Evolutionary conservation across 2,329 filamentous ascomycete genomes (phyloP).

Genomic region (Sporothrix dimorphospora): DNA sequence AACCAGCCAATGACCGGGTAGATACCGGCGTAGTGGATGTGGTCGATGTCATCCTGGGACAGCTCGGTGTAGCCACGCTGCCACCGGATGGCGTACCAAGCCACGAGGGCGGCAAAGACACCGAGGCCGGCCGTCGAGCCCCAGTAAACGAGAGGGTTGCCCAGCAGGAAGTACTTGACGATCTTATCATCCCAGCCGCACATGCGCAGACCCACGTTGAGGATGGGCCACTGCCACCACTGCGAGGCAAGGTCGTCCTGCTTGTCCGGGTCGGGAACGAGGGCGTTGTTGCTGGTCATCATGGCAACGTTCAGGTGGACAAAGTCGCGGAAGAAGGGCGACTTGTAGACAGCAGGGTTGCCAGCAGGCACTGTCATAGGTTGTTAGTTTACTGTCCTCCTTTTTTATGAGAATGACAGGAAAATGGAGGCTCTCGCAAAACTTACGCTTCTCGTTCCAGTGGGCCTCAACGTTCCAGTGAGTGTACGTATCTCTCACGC

Average conservation of each 20-base stretch:
- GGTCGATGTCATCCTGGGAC: slow-evolving; percentile 77
- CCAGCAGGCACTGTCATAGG: slow-evolving; percentile 71
- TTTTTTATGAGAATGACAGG: too few species aligned
- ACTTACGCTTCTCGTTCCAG: slow-evolving; percentile 83
- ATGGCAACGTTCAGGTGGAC: slow-evolving; percentile 98
- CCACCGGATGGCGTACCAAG: slow-evolving; percentile 91
- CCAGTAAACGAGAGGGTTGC: slow-evolving; percentile 97
- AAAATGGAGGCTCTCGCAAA: background rate
- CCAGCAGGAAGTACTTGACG: slow-evolving; percentile 97
- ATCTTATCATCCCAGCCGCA: slow-evolving; percentile 96
- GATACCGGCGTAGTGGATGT: slow-evolving; percentile 89
- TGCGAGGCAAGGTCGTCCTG: slow-evolving; percentile 95
- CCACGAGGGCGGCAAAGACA: slow-evolving; percentile 70
- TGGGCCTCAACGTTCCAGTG: slow-evolving; percentile 99
- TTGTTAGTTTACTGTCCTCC: background rate
- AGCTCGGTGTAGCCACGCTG: slow-evolving; percentile 92
- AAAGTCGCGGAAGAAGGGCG: slow-evolving; percentile 96
- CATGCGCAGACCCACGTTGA: slow-evolving; percentile 96
- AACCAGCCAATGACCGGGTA: slow-evolving; percentile 95
- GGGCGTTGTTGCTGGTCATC: slow-evolving; percentile 99
- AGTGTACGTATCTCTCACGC: slow-evolving; percentile 88
- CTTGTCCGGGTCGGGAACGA: slow-evolving; percentile 97
- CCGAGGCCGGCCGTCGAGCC: slow-evolving; percentile 80
- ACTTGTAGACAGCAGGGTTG: slow-evolving; percentile 91
- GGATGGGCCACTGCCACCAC: slow-evolving; percentile 98